Percentiles rank a stretch among this genome's conserved stretches.
These are phyloP conservation scores for Maudiozyma saulgeensis DNA, from an alignment of 805 yeast genomes.

Conservation along the genomic window DNA sequence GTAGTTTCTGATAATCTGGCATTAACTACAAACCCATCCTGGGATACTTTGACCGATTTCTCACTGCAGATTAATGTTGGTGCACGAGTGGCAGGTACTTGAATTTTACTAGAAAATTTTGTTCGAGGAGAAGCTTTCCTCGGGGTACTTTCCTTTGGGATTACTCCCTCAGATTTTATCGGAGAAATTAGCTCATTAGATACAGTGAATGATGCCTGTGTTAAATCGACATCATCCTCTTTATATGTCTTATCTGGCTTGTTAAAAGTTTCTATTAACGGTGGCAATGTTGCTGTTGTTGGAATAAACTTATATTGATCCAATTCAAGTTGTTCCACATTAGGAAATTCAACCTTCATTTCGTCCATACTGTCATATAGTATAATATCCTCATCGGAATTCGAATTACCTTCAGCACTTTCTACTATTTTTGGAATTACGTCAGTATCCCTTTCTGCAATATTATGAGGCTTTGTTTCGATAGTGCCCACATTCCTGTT, in stretches of 20 bases:
- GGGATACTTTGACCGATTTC: neutral
- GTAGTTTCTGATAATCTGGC: neutral
- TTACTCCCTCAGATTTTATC: slow-evolving; percentile 7
- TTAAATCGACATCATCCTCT: slow-evolving; percentile 19
- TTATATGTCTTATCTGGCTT: neutral
- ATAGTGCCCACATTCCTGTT: neutral
- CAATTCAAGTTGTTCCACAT: neutral
- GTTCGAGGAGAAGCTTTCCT: neutral
- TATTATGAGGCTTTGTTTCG: neutral
- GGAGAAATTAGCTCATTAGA: slow-evolving; percentile 25
- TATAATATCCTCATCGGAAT: neutral
- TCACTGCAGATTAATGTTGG: slow-evolving; percentile 9
- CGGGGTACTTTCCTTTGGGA: neutral
- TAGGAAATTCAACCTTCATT: slow-evolving; percentile 6
- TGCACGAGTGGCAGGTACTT: slow-evolving; percentile 27
- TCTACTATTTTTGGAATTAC: neutral
- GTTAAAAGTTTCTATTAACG: neutral
- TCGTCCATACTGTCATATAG: slow-evolving; percentile 6
- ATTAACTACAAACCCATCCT: neutral
- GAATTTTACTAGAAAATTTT: slow-evolving; percentile 5
- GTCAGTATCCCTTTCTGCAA: neutral
- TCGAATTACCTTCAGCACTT: neutral
- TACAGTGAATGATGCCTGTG: slow-evolving; percentile 24
- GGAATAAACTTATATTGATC: neutral
- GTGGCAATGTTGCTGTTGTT: neutral